phyloP scores from a whole-genome alignment of 495 filamentous ascomycete genomes.

The Penicillium daleae region DNA sequence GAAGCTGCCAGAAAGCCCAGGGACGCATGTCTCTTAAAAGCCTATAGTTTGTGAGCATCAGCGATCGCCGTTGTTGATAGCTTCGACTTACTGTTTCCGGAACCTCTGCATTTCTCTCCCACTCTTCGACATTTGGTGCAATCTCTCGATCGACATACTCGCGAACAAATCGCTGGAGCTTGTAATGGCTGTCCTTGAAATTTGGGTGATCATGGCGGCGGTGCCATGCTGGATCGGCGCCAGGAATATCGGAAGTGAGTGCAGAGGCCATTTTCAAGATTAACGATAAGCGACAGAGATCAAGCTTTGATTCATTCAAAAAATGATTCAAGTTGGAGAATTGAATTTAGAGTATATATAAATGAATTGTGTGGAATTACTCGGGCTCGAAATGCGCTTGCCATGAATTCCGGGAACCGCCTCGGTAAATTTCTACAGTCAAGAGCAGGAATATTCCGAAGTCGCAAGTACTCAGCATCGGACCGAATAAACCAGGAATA shows the following conservation, averaged over 20 bases:
- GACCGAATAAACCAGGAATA: background rate
- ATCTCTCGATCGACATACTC: conserved; percentile 65
- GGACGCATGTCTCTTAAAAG: conserved; percentile 18
- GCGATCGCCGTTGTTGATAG: background rate
- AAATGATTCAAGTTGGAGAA: conserved; percentile 30
- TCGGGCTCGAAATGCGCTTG: background rate
- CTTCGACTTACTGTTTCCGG: conserved; percentile 11
- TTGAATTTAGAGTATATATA: background rate
- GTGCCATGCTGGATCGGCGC: conserved; percentile 22
- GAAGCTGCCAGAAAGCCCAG: conserved; percentile 22
- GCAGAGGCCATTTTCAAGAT: conserved; percentile 13
- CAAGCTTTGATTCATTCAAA: background rate
- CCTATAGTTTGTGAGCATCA: conserved; percentile 11
- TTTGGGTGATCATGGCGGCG: conserved; percentile 50
- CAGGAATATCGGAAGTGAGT: conserved; percentile 19
- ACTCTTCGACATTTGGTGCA: conserved; percentile 66
- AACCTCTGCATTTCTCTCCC: conserved; percentile 46
- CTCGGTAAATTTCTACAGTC: background rate
- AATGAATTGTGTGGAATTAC: background rate
- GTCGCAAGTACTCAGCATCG: background rate
- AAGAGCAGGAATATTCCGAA: background rate
- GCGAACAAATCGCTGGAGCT: conserved; percentile 65
- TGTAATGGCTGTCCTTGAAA: conserved; percentile 67
- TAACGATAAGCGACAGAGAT: background rate
- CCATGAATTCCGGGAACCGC: background rate